Evolutionary conservation across 257 asterid species (phyloP), one percentile per base, ranked within the genome.

Genomic region (Ligustrum vulgare): DNA sequence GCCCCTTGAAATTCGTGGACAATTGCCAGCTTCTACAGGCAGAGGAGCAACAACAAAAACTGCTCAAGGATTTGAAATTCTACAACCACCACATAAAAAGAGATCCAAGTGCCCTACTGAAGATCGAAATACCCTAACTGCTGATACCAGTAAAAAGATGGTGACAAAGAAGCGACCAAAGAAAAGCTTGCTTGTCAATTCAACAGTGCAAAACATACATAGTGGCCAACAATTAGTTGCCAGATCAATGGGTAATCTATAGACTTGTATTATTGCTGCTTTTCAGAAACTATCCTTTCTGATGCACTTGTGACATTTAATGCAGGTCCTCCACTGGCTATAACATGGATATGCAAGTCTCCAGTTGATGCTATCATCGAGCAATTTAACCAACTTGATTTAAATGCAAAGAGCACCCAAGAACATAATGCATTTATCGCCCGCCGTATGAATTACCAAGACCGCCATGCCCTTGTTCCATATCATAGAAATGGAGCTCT

Each of bases 91-190:
- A 74, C 75, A 56, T 18, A 69, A 86, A 70, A 91, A 89, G 84
- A 79, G 82, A 85, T 60, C 33, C n/a, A 60, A 60, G 4, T 8
- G 67, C 6, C 18, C 8, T 3, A 9, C 33, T 20, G 33, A 58
- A 20, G 66, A 58, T 58, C 18, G 35, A 60, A 91, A 85, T 70
- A 83, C 91, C 74, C 79, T 81, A 70, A 85, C 71, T 73, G 89
- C 89, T 34, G 83, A 82, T 70, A 79, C 77, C 71, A 79, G 67
- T 72, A 45, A 86, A 83, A 74, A 74, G 60, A 67, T 75, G 81
- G 45, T 75, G 66, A 91, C 79, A 78, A 88, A 88, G 86, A 89
- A 85, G 86, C 89, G 87, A 43, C 77, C 96, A 39, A 91, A 81
- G 74, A 86, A 84, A 85, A 84, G 82, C 83, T 47, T 79, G 75